Base-by-base conservation (phyloP, 805 yeast species). In the Candida silvatica region DNA sequence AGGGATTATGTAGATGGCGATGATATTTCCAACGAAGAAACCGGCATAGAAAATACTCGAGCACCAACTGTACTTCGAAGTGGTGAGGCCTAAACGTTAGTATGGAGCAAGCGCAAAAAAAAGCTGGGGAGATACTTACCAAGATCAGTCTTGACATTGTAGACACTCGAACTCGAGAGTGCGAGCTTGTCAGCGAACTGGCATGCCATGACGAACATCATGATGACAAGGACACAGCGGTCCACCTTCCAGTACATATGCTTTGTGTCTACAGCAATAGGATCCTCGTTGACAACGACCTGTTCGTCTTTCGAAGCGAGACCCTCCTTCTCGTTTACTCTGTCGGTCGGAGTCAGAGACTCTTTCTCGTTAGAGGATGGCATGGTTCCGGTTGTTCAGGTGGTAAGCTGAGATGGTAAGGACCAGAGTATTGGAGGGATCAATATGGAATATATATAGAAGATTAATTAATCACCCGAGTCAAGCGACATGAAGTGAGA, bases 21-120 rank as follows among this genome's bases (percentile, higher is more conserved):
- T 72, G 36, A 69, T 55, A 44, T 74, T 78, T 47, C 74, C 77
- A 6, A 59, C 61, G 32, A 80, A 52, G 49, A 78, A 81, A 3
- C 87, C 88, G 27, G 80, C 54, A 39, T 59, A 63, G 45, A 62
- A 62, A 20, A 59, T 51, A 14, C 63, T 49, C 5, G 64, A 51
- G 30, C 56, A 19, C 54, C 65, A 49, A 30, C 63, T 37, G 40
- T 59, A 50, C 42, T 55, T 53, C 25, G n/a, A n/a, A n/a, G n/a
- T n/a, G n/a, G n/a, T n/a, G n/a, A n/a, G n/a, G n/a, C n/a, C n/a
- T n/a, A n/a, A n/a, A n/a, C n/a, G n/a, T n/a, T n/a, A n/a, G n/a
- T n/a, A n/a, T n/a, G n/a, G n/a, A n/a, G n/a, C n/a, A n/a, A n/a
- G n/a, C n/a, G n/a, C n/a, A n/a, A n/a, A n/a, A n/a, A n/a, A n/a